Conservation (phyloP, 148 eudicot species). For the Drosera capensis region DNA sequence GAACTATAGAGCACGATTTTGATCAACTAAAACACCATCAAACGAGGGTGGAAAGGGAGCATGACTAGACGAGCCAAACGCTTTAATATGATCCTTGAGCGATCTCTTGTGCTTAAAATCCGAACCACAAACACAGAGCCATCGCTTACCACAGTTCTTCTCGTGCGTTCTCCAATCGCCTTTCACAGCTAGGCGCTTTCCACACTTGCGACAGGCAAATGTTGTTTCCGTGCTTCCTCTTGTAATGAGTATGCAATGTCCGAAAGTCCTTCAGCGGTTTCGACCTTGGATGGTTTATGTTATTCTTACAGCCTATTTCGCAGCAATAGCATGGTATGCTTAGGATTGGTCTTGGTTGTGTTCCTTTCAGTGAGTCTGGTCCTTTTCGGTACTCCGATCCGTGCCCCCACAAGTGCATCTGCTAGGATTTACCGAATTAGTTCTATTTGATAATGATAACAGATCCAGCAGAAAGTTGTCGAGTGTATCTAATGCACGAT, state of each 20-base stretch:
- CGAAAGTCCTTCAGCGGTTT: constrained; percentile 76
- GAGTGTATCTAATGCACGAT: background rate
- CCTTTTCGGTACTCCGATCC: constrained; percentile 69
- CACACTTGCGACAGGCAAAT: constrained; percentile 53
- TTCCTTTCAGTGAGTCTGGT: constrained; percentile 54
- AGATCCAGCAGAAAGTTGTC: background rate
- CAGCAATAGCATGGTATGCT: constrained; percentile 69
- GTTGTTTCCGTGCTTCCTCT: constrained; percentile 68
- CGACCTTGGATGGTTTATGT: constrained; percentile 46
- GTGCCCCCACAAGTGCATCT: constrained; percentile 96
- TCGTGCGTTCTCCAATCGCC: constrained; percentile 95
- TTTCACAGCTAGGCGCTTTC: constrained; percentile 58
- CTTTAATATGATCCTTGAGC: constrained; percentile 54
- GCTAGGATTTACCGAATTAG: too few relatives aligned
- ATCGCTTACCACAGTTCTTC: constrained; percentile 87
- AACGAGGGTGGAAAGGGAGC: background rate
- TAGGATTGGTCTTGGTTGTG: constrained; percentile 42
- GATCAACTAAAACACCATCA: background rate
- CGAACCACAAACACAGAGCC: constrained; percentile 74
- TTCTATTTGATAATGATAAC: background rate
- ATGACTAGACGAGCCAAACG: constrained; percentile 61
- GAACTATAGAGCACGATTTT: too few relatives aligned
- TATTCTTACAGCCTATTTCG: constrained; percentile 73
- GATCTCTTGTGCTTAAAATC: constrained; percentile 89
- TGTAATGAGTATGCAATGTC: constrained; percentile 78